phyloP scores from a whole-genome alignment of 192 early-diverging fungal genomes.

The Podila horticola region DNA sequence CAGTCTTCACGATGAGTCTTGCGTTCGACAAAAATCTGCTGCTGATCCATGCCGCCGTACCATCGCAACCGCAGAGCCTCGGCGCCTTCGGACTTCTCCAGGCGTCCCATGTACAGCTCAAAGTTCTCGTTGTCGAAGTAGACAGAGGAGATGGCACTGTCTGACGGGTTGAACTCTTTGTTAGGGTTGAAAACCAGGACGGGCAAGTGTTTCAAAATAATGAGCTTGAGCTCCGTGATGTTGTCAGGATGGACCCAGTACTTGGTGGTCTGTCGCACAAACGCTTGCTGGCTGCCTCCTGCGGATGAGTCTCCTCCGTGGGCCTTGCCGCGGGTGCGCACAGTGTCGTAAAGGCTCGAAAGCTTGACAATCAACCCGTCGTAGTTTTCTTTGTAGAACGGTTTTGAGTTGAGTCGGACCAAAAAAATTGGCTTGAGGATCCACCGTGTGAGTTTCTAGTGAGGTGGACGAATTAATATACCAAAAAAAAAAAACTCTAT shows the following conservation, averaged over 20 bases:
- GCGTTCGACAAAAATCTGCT: slow-evolving; percentile 95
- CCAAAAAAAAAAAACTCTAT: too few species aligned
- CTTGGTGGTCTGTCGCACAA: slow-evolving; percentile 96
- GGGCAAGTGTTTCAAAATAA: slow-evolving; percentile 92
- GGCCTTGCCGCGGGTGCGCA: slow-evolving; percentile 77
- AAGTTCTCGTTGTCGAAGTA: slow-evolving; percentile 98
- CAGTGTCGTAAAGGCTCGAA: slow-evolving; percentile 83
- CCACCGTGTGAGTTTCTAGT: slow-evolving; percentile 88
- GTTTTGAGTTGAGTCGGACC: slow-evolving; percentile 82
- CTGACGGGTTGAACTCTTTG: slow-evolving; percentile 70
- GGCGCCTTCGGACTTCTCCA: slow-evolving; percentile 95
- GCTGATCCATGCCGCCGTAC: slow-evolving; percentile 92
- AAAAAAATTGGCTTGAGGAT: slow-evolving; percentile 83
- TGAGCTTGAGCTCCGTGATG: slow-evolving; percentile 93
- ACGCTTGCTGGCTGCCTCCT: slow-evolving; percentile 71
- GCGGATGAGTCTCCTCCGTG: slow-evolving; percentile 64
- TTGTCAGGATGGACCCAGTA: slow-evolving; percentile 99
- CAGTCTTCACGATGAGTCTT: slow-evolving; percentile 98
- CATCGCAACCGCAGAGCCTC: slow-evolving; percentile 94
- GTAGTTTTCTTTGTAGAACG: slow-evolving; percentile 90
- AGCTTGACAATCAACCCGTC: slow-evolving; percentile 90
- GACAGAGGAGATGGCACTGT: slow-evolving; percentile 94
- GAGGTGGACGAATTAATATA: neutral
- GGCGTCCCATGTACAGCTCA: slow-evolving; percentile 90
- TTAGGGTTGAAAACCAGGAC: slow-evolving; percentile 93